phyloP scores from a whole-genome alignment of 2,329 filamentous ascomycete species.

The Talaromyces verruculosus region DNA sequence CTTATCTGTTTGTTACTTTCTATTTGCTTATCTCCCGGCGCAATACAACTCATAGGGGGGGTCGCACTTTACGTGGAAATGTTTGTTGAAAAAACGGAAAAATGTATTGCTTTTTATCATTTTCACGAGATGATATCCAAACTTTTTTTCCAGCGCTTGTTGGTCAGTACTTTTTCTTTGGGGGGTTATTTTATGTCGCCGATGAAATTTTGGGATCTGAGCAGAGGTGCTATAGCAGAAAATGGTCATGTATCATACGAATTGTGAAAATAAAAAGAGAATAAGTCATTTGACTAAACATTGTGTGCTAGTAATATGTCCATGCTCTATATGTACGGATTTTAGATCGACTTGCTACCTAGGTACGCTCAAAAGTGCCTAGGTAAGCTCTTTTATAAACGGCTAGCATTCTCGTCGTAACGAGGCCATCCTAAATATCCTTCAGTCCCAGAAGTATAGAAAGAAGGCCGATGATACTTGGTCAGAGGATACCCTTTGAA shows the following conservation, averaged over 20 bases:
- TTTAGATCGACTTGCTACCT: neutral
- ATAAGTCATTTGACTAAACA: slow-evolving; percentile 5
- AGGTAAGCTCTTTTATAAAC: neutral
- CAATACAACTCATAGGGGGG: slow-evolving; percentile 12
- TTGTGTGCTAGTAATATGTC: neutral
- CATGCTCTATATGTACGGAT: neutral
- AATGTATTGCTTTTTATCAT: neutral
- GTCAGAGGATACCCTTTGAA: neutral
- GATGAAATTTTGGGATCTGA: slow-evolving; percentile 8
- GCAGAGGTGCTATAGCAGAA: neutral
- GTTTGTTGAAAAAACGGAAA: slow-evolving; percentile 12
- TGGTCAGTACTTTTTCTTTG: neutral
- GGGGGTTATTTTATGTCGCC: neutral
- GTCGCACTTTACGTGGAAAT: slow-evolving; percentile 12
- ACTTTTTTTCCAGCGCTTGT: neutral
- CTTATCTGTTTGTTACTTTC: neutral
- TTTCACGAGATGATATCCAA: slow-evolving; percentile 18
- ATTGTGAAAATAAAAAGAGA: neutral
- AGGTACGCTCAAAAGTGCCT: neutral
- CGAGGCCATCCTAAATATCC: neutral
- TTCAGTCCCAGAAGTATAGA: neutral
- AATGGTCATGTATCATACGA: slow-evolving; percentile 15
- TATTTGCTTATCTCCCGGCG: slow-evolving; percentile 10
- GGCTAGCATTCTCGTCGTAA: neutral
- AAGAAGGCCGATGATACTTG: neutral